Evolutionary conservation across 2,329 filamentous ascomycete genomes (phyloP).

Genomic region (Penicillium sp.): DNA sequence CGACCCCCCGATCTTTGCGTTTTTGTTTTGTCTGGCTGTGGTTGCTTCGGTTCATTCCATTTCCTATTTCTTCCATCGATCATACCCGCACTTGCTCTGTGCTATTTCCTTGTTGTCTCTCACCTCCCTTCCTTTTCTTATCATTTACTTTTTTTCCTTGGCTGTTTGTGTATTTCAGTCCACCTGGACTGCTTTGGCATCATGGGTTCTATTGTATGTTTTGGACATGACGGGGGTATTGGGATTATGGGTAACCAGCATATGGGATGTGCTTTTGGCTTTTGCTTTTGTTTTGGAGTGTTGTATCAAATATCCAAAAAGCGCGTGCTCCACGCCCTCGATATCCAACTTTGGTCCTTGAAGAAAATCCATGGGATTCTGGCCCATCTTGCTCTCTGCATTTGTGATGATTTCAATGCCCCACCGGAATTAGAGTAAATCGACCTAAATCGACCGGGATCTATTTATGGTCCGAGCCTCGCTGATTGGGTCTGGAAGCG

Average conservation of each 20-base stretch:
- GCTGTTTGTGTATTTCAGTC: constrained; percentile 1
- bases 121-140: constrained; percentile 6
- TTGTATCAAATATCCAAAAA: constrained; percentile 17
- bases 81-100: constrained; percentile 21
- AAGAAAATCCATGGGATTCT: background rate
- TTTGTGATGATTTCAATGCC: too few relatives aligned
- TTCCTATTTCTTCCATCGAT: constrained; percentile 10
- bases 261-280: constrained; percentile 8
- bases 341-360: constrained; percentile 7
- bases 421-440: too few relatives aligned
- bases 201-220: constrained; percentile 13
- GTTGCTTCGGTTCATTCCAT: constrained; percentile 8
- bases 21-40: constrained; percentile 16
- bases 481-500: constrained; percentile 16
- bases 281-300: constrained; percentile 9
- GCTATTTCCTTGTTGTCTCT: too few relatives aligned
- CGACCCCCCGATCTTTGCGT: constrained; percentile 2
- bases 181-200: constrained; percentile 1
- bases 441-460: background rate
- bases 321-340: constrained; percentile 9
- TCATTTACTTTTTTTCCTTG: constrained; percentile 3
- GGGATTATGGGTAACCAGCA: too few relatives aligned
- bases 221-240: constrained; percentile 16
- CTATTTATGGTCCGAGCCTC: constrained; percentile 12
- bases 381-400: too few relatives aligned